Base-by-base conservation (phyloP, 202 grass and related monocot species). In the Zoysia matrella region DNA sequence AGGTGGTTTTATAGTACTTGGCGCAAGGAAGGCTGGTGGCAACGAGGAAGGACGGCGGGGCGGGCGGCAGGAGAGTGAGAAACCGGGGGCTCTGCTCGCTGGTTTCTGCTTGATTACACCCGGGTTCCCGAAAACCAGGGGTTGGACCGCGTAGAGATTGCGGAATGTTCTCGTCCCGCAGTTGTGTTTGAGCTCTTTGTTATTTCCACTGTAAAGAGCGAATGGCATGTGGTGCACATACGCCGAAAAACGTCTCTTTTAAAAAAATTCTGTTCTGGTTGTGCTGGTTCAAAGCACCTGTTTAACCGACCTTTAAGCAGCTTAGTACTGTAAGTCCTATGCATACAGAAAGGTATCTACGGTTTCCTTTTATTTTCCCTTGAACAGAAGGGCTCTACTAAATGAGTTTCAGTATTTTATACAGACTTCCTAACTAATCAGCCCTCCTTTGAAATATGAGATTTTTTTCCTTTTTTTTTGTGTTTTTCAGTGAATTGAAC, bases 61-160 rank as follows among this genome's bases (percentile, higher is more conserved):
- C 7, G 7, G 65, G 47, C 16, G 67, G 77, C 36, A 16, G 43
- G 11, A 47, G 47, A 2, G 2, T 55, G 12, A 16, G 72, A 83
- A 92, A 92, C 90, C 48, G 74, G 83, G 90, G 86, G 72, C 73
- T 73, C 4, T 4, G 48, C 48, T 55, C 47, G 83, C 64, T 83
- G 70, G 83, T 89, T 82, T 88, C 6, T 18, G 52, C 65, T 16
- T 40, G 60, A 57, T 60, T 40, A 5, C 74, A 77, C 72, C 50
- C 56, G 16, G 83, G 47, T 84, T 80, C 67, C 60, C 40, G 39
- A 69, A 85, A 89, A 78, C 71, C 46, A 14, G 61, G 52, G 65
- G 42, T 30, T 14, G 45, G 11, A 13, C 8, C 11, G 65, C 47
- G 49, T 53, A 43, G 4, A 5, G 42, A 0, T 0, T 2, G 62